Base-by-base conservation (phyloP, 2,329 filamentous ascomycete genomes). In the Sarocladiaceae sp. region DNA sequence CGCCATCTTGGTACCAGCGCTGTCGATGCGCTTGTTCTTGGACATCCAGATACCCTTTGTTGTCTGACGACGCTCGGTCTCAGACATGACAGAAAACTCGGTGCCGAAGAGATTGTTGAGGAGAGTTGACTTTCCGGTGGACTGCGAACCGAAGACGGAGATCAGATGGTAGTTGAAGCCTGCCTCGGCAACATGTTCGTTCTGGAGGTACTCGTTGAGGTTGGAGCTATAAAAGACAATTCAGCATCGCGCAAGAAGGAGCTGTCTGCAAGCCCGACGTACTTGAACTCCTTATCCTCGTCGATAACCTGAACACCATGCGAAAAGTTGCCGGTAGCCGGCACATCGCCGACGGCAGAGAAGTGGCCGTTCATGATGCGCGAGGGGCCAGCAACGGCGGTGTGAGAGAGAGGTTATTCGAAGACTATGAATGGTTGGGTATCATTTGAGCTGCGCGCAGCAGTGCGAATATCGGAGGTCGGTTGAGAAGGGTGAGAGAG, bases 11-110 rank as follows among this genome's bases (percentile, higher is more conserved):
- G 67, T 67, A 49, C 73, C 72, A 47, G 69, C 71, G 52, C 72
- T 75, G 53, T 74, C 68, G 58, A 74, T 70, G 59, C 79, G 78
- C 76, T 96, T 96, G 73, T 97, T 97, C 76, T 96, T 96, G 58
- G 92, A 96, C 87, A 99, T 87, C 94, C 94, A 99, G 67, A 99
- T 99, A 66, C 94, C 94, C 77, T 97, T 99, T 40, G 94, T 99
- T 0, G 94, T 99, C 78, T 99, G 94, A 56, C 91, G 86, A 58
- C 94, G 84, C 70, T 97, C 91, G 56, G 84, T 80, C 78, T 99
- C 94, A 62, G 90, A 90, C 94, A 99, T 99, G 66, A 99, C 93
- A 60, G 90, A 93, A 74, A 99, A 99, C 53, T 92, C 81, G 59
- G 94, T 99, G 57, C 90, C 90, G 68, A 99, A 99, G 31, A 99